Evolutionary conservation across 345 rosid genomes (phyloP).

Genomic region (Eucalyptus marginata): DNA sequence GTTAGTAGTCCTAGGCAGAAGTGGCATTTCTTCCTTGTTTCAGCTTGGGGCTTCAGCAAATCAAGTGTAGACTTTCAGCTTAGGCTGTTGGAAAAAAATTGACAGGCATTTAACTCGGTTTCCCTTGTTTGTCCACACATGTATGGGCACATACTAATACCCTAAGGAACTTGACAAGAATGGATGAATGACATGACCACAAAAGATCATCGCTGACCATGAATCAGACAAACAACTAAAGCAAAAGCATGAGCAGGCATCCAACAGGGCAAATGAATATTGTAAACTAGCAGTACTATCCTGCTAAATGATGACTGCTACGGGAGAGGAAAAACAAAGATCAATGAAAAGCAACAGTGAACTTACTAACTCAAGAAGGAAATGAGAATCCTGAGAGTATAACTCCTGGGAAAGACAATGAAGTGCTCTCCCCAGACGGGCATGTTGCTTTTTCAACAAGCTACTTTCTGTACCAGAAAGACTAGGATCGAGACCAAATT

Average conservation of each 20-base stretch:
- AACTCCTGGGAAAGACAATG: conserved; percentile 93
- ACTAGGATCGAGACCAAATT: conserved; percentile 70
- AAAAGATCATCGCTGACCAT: not conserved
- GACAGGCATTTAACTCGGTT: not conserved
- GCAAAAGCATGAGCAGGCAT: not conserved
- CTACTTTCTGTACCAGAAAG: conserved; percentile 50
- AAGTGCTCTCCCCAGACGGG: conserved; percentile 95
- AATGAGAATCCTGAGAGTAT: conserved; percentile 96
- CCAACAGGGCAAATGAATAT: not conserved
- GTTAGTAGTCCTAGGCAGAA: not conserved
- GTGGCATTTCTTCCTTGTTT: not conserved
- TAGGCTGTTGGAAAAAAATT: not conserved
- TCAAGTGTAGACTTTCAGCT: not conserved
- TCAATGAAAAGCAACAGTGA: not conserved
- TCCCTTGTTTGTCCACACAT: not conserved
- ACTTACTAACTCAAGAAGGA: conserved; percentile 93
- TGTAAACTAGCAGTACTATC: not conserved
- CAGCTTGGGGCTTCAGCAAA: not conserved
- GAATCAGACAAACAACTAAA: not conserved
- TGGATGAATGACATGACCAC: not conserved
- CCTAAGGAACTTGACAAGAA: not conserved
- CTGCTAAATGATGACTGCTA: not conserved
- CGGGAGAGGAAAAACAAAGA: not conserved
- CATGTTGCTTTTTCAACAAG: conserved; percentile 90
- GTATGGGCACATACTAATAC: not conserved